Base-by-base conservation (phyloP, 1,284 basidiomycete species). In the Cystobasidium slooffiae region DNA sequence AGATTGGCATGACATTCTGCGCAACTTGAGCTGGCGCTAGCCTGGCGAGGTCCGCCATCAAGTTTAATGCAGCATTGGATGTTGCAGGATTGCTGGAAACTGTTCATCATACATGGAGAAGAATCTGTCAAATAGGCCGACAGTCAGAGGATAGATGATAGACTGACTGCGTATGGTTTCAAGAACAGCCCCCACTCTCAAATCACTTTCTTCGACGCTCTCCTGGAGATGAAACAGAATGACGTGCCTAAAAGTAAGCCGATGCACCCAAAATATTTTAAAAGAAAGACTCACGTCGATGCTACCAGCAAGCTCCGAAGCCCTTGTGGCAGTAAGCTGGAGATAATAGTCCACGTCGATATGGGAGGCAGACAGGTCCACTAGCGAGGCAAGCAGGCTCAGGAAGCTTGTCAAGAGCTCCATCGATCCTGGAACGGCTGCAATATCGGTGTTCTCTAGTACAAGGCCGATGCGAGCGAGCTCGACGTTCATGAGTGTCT, bases 1-100 rank as follows among this genome's bases (percentile, higher is more conserved):
- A 98, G 73, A 99, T 91, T 6, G 97, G 95, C 94, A 99, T 98
- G 75, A 97, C 88, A 79, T 97, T 94, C 81, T 93, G 93, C 41
- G 98, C 85, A 16, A 97, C 93, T 8, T 92, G 90, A 75, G 96
- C 93, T 0, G 95, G 94, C 0, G 91, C 89, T 56, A 98, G 85
- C 43, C 89, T 87, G 1, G 94, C 92, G 65, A 99, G 84, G 76
- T 87, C 90, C 3, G 94, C 90, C 82, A 97, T 90, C 39, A 98
- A 86, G n/a, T 97, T 85, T 3, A 99, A 85, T 0, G 94, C 93
- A 81, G 96, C 92, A 78, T 98, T 90, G 84, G 95, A 95, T 0
- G 93, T 96, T 81, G 97, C 93, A 1, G 95, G 94, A 81, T 97
- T 97, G 70, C 89, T 88, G 3, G 93, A 91, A 14, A 89, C 93